Conservation (phyloP, 768 basidiomycete genomes). For the Termitomyces titanicus region DNA sequence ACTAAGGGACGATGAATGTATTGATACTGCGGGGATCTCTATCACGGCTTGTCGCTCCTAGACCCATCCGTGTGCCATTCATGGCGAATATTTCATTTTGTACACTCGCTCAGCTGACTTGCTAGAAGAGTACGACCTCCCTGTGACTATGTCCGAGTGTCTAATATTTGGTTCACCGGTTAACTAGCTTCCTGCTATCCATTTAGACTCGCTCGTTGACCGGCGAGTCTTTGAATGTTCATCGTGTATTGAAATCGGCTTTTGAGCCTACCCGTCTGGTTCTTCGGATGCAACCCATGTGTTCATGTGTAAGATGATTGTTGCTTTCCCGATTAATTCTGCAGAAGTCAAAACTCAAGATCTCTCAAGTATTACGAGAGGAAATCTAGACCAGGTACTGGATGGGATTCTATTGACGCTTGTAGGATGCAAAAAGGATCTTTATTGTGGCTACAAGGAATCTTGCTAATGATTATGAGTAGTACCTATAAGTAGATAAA, state of each 20-base stretch:
- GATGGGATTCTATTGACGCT: too few species aligned
- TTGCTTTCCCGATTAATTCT: background rate
- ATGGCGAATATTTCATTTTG: too few species aligned
- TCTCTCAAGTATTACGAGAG: background rate
- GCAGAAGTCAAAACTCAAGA: background rate
- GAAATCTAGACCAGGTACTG: background rate
- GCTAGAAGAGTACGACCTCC: too few species aligned
- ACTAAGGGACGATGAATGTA: too few species aligned
- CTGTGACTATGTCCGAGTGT: too few species aligned
- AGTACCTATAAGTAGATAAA: conserved; percentile 5
- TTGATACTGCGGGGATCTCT: background rate
- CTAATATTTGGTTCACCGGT: background rate
- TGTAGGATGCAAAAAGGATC: background rate
- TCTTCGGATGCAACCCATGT: background rate
- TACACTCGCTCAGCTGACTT: too few species aligned
- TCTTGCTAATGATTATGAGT: conserved; percentile 2
- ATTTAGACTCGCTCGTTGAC: background rate
- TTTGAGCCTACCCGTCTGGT: background rate
- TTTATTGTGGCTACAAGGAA: conserved; percentile 9
- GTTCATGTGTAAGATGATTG: background rate
- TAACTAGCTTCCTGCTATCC: background rate
- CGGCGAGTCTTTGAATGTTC: background rate
- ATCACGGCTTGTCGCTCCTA: too few species aligned
- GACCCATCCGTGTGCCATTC: too few species aligned
- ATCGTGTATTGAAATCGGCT: background rate